Evolutionary conservation across 2,329 filamentous ascomycete species (phyloP).

Genomic region (Hypoxylon sp.): DNA sequence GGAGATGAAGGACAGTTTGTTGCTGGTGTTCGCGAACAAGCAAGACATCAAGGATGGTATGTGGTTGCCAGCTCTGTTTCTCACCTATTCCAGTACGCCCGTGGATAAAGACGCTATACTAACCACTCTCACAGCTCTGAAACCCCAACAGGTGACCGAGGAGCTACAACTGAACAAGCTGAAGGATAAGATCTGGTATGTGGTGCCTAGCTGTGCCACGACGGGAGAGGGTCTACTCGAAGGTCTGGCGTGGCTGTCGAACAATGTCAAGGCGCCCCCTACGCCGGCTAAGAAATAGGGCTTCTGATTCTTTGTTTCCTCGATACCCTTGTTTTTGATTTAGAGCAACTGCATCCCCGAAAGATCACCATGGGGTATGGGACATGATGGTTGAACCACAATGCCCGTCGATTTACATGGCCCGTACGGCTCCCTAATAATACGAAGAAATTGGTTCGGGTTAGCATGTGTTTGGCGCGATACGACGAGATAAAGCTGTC

Average conservation of each 20-base stretch:
- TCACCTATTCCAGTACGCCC: not conserved
- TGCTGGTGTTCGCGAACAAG: constrained; percentile 99
- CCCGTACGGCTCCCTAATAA: constrained; percentile 28
- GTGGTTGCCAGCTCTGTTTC: constrained; percentile 47
- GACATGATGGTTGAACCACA: constrained; percentile 12
- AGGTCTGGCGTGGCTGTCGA: constrained; percentile 85
- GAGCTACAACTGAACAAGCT: constrained; percentile 81
- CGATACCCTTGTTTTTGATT: constrained; percentile 43
- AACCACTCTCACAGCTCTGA: constrained; percentile 74
- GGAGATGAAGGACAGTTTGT: constrained; percentile 95
- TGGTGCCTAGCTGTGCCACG: constrained; percentile 85
- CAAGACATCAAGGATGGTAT: constrained; percentile 89
- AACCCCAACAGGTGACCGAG: constrained; percentile 83
- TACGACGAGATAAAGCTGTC: constrained; percentile 14
- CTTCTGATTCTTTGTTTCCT: constrained; percentile 40
- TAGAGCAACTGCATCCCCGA: constrained; percentile 19
- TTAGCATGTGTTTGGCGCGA: constrained; percentile 11
- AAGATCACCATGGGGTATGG: not conserved
- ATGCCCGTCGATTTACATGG: constrained; percentile 16
- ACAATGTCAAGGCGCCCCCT: constrained; percentile 81
- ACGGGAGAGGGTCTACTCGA: constrained; percentile 86
- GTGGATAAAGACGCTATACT: constrained; percentile 16
- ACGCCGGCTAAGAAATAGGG: constrained; percentile 69
- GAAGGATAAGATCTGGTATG: constrained; percentile 88
- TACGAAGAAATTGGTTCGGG: constrained; percentile 31